Evolutionary conservation across 2,329 filamentous ascomycete species (phyloP), one percentile per base, ranked within the genome.

Genomic region (Coniosporium tulheliwenetii): DNA sequence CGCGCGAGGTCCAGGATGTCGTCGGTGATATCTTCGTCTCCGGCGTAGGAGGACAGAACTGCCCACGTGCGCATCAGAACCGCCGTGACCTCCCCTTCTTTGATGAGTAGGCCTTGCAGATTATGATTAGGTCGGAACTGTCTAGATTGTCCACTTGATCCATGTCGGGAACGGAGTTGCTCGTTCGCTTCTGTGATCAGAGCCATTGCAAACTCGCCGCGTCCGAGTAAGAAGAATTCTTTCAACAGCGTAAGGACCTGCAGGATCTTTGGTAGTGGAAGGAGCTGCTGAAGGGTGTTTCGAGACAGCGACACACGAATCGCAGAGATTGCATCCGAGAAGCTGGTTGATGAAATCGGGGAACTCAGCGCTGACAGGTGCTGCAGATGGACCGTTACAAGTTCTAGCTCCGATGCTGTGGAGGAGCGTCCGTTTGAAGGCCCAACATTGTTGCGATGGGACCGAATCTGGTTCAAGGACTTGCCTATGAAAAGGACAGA

Each of bases 401-500:
- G 70, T 13, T 74, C 67, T 4, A 77, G 61, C 29, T 76, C 74
- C 30, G 63, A 61, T 14, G 52, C 33, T 10, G 37, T 29, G n/a
- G 26, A 35, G 7, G 33, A 35, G 12, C 12, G 12, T 26, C 7
- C 19, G 19, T 26, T 3, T 26, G 19, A 26, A 15, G 33, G 5
- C 14, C 10, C 33, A 10, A n/a, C 7, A 10, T 35, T 15, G 1
- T 10, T 35, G 33, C 5, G 12, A 15, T 51, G 44, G 49, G 63
- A 45, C 39, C 81, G 73, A 41, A 94, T 81, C 48, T 93, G 84
- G 50, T 93, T 85, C 37, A 96, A 66, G 0, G 86, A 93, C 47
- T 82, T 83, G 9, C 91, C 91, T 45, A 95, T 81, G 53, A 95
- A 95, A 5, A 95, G 65, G 57, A 96, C 85, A 0, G 87, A 94